Evolutionary conservation across 2,329 filamentous ascomycete species (phyloP), one percentile per base, ranked within the genome.

Genomic region (Zymoseptoria pseudotritici): DNA sequence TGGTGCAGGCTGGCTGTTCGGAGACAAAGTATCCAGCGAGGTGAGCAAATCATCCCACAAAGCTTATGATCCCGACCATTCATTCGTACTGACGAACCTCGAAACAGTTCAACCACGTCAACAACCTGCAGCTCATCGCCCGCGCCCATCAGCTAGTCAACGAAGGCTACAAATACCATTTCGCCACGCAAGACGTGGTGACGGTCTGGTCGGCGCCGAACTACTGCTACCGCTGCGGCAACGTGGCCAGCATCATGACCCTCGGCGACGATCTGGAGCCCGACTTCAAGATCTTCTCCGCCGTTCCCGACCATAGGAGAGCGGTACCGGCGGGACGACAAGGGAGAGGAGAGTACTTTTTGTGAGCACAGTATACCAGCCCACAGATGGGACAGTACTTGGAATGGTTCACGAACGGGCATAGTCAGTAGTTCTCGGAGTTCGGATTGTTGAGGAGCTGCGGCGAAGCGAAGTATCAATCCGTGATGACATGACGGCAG

Each of bases 221-320:
- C 74, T 97, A 97, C 79, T 97, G 92, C 78, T 97, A 97, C 77
- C 86, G 91, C 64, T 97, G 92, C 71, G 92, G 92, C 58, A 97
- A 97, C 70, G 92, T 89, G 62, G 86, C 86, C 20, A 86, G 83
- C 4, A 96, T 97, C 73, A 96, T 96, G 87, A 91, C 91, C 56
- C 86, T 97, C 26, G 86, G 88, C 66, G 22, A 53, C 10, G 52
- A 29, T 6, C 22, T 53, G n/a, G 88, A 89, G 70, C 91, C 93
- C 31, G 90, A 89, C 70, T 99, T 99, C 79, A 94, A 88, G 74
- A 94, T 95, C 70, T 95, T 95, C 79, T 88, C 86, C 29, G 90
- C 90, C 31, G 90, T 95, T n/a, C 90, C 91, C 0, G 90, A 94
- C 69, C 87, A 94, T 67, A 83, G 89, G 74, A 82, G 91, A 62